These are phyloP conservation scores for Mortierella sp. DNA, from an alignment of 371 early-diverging fungal species.

Conservation along the genomic window DNA sequence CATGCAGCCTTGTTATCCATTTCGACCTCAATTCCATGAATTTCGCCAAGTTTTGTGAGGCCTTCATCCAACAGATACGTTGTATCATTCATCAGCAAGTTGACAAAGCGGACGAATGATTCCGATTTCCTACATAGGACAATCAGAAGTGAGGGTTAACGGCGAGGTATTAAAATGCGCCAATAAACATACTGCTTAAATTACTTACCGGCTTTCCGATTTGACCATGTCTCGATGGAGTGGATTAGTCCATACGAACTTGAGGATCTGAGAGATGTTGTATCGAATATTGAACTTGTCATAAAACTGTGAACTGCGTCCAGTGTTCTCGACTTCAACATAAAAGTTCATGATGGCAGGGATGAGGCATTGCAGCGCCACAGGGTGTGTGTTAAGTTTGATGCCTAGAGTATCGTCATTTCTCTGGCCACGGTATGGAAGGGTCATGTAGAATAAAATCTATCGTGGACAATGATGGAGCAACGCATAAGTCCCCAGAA, in stretches of 20 bases:
- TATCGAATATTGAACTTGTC: slow-evolving; percentile 98
- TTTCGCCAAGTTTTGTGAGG: slow-evolving; percentile 87
- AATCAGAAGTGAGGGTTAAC: background rate
- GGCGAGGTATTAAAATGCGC: background rate
- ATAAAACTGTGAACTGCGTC: slow-evolving; percentile 93
- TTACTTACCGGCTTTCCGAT: slow-evolving; percentile 71
- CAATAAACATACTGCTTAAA: background rate
- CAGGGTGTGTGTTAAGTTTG: slow-evolving; percentile 78
- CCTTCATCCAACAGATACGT: slow-evolving; percentile 96
- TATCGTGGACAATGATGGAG: slow-evolving; percentile 23
- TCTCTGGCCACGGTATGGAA: slow-evolving; percentile 53
- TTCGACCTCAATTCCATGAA: slow-evolving; percentile 84
- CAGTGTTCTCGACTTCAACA: slow-evolving; percentile 97
- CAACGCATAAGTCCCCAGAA: background rate
- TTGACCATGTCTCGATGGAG: slow-evolving; percentile 69
- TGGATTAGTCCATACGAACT: slow-evolving; percentile 86
- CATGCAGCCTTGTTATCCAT: slow-evolving; percentile 72
- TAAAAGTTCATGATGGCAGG: slow-evolving; percentile 90
- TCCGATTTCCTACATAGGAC: slow-evolving; percentile 62
- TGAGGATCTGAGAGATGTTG: slow-evolving; percentile 94
- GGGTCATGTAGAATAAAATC: slow-evolving; percentile 84
- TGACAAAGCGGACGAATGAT: slow-evolving; percentile 91
- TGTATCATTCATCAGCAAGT: slow-evolving; percentile 96
- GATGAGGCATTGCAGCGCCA: slow-evolving; percentile 81
- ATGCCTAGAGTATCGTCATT: slow-evolving; percentile 74